phyloP scores from a whole-genome alignment of 2,329 filamentous ascomycete genomes.

The Magnaporthales sp. region DNA sequence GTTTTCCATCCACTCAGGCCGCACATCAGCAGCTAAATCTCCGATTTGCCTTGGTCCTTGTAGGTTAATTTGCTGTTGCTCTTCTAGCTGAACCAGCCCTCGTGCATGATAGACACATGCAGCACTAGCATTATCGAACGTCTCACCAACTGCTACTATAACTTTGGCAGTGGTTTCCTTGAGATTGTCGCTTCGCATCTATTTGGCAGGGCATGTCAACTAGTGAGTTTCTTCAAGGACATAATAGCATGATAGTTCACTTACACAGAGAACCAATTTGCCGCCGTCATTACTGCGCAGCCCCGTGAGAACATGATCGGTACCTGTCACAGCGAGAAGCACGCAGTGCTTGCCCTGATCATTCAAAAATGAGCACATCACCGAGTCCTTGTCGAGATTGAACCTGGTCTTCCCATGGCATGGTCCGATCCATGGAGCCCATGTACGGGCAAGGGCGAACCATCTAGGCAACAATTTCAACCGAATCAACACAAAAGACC shows the following conservation, averaged over 20 bases:
- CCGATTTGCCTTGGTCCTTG: conserved; percentile 34
- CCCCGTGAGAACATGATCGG: conserved; percentile 60
- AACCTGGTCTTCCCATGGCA: conserved; percentile 66
- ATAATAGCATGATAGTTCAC: conserved; percentile 16
- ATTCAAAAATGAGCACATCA: conserved; percentile 71
- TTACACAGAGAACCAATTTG: conserved; percentile 57
- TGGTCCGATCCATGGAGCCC: conserved; percentile 82
- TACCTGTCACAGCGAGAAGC: conserved; percentile 67
- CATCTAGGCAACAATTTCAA: conserved; percentile 39
- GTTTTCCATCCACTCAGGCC: conserved; percentile 64
- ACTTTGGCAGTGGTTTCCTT: conserved; percentile 48
- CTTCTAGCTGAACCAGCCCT: conserved; percentile 40
- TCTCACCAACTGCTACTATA: conserved; percentile 61
- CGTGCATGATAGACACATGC: conserved; percentile 86
- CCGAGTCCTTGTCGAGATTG: conserved; percentile 63
- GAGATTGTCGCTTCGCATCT: conserved; percentile 59
- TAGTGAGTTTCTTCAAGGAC: not conserved
- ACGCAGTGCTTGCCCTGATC: conserved; percentile 66
- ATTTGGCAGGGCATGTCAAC: not conserved
- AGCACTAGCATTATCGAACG: conserved; percentile 68
- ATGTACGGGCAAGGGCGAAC: conserved; percentile 74
- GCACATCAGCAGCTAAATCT: conserved; percentile 36
- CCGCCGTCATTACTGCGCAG: conserved; percentile 59
- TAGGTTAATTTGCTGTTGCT: conserved; percentile 32
- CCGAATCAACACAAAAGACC: conserved; percentile 9